These are phyloP conservation scores for Petunia hybrid DNA, from an alignment of 305 asterid genomes.

Conservation along the genomic window DNA sequence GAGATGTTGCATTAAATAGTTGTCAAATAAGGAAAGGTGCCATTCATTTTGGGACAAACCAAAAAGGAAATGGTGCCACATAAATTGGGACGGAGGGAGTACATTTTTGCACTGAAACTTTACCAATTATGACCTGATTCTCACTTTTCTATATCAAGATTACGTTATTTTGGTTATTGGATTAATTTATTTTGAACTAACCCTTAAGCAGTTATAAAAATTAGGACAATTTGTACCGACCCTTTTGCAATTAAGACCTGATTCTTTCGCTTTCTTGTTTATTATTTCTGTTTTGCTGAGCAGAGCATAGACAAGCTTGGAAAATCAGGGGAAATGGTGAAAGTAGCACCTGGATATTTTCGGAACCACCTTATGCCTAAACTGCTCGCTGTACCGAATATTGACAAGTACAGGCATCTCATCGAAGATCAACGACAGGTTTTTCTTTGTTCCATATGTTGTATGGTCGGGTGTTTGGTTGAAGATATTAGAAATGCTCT, in stretches of 20 bases:
- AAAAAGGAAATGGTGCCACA: too few species aligned
- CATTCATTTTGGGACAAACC: too few species aligned
- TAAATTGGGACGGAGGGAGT: too few species aligned
- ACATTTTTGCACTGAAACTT: too few species aligned
- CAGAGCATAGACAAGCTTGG: conserved; percentile 87
- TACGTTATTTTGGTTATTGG: neutral
- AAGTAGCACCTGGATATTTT: conserved; percentile 94
- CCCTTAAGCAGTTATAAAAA: neutral
- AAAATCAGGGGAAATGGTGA: conserved; percentile 85
- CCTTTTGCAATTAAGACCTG: neutral
- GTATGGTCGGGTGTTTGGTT: neutral
- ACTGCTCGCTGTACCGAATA: conserved; percentile 83
- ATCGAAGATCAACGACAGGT: conserved; percentile 88
- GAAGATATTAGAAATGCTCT: neutral
- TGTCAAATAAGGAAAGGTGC: too few species aligned
- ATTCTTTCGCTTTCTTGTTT: neutral
- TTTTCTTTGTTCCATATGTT: conserved; percentile 31
- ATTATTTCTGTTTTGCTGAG: neutral
- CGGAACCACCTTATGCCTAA: conserved; percentile 98
- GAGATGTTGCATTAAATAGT: too few species aligned
- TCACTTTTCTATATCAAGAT: conserved; percentile 3
- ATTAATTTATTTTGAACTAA: neutral
- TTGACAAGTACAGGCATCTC: conserved; percentile 79
- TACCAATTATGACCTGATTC: too few species aligned
- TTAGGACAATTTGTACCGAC: neutral